Percentiles rank a stretch among this genome's conserved stretches.
Evolutionary conservation across 1,139 yeast genomes (phyloP).

Genomic region (Torulaspora globosa): DNA sequence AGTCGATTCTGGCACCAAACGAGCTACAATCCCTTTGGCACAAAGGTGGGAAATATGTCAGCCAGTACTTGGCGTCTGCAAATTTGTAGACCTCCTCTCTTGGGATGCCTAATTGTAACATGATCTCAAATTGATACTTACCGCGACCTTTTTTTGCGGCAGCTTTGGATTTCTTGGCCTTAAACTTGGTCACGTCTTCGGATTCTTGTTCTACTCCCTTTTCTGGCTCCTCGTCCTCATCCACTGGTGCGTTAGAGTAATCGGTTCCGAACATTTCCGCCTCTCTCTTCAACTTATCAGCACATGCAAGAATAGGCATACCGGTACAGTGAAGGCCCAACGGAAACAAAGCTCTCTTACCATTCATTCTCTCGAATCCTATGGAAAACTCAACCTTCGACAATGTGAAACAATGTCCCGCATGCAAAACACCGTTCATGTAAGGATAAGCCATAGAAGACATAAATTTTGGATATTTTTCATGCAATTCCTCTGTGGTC

Average conservation of each 20-base stretch:
- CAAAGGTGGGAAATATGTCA: conserved; percentile 84
- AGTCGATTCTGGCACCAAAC: conserved; percentile 93
- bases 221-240: conserved; percentile 49
- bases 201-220: conserved; percentile 41
- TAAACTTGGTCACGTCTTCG: conserved; percentile 84
- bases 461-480: conserved; percentile 79
- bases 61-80: conserved; percentile 89
- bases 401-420: conserved; percentile 94
- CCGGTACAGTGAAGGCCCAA: conserved; percentile 99
- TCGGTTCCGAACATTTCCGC: conserved; percentile 84
- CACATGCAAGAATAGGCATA: conserved; percentile 97
- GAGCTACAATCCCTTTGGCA: conserved; percentile 74
- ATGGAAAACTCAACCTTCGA: conserved; percentile 92
- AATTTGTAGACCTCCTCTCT: conserved; percentile 78
- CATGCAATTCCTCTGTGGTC: conserved; percentile 63
- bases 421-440: conserved; percentile 98
- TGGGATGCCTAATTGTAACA: conserved; percentile 88
- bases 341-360: conserved; percentile 90
- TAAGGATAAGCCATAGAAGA: conserved; percentile 98
- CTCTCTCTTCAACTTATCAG: conserved; percentile 92
- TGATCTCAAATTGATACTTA: conserved; percentile 91
- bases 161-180: conserved; percentile 88
- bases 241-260: conserved; percentile 62
- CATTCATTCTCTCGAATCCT: conserved; percentile 93
- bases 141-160: conserved; percentile 91